A percentile compares a stretch with the other conserved stretches of the same genome.
Conservation (phyloP, 2,329 filamentous ascomycete genomes). For the Calonectria leucothoes region DNA sequence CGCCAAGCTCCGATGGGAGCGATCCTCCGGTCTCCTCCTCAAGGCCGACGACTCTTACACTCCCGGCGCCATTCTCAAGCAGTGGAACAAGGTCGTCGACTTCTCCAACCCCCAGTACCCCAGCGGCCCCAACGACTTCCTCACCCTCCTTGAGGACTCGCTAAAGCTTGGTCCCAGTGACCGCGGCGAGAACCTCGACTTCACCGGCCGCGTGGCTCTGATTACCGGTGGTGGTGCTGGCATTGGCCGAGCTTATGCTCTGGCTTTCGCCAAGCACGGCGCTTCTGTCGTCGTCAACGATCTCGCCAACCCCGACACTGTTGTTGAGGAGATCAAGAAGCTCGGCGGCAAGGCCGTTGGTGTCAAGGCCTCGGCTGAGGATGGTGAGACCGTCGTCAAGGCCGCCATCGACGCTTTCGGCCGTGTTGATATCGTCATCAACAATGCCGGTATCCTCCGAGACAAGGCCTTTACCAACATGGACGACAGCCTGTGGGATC, state of each 20-base stretch:
- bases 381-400: slow-evolving; percentile 92
- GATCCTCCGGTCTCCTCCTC: slow-evolving; percentile 86
- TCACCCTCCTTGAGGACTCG: slow-evolving; percentile 86
- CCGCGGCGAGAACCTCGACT: slow-evolving; percentile 79
- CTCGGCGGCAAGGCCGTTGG: slow-evolving; percentile 89
- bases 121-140: slow-evolving; percentile 86
- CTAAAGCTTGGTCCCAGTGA: slow-evolving; percentile 80
- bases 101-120: slow-evolving; percentile 87
- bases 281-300: slow-evolving; percentile 95
- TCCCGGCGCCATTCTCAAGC: slow-evolving; percentile 85
- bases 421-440: slow-evolving; percentile 93
- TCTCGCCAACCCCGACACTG: slow-evolving; percentile 88
- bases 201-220: slow-evolving; percentile 86
- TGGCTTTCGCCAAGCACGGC: slow-evolving; percentile 87
- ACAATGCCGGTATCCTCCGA: slow-evolving; percentile 97
- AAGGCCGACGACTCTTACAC: slow-evolving; percentile 92
- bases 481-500: slow-evolving; percentile 93
- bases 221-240: slow-evolving; percentile 90
- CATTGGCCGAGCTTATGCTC: slow-evolving; percentile 89
- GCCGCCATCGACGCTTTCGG: slow-evolving; percentile 93
- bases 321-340: slow-evolving; percentile 93
- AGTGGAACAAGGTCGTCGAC: slow-evolving; percentile 90
- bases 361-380: slow-evolving; percentile 93
- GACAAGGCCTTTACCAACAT: slow-evolving; percentile 99
- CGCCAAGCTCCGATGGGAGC: slow-evolving; percentile 95